Percentiles rank a stretch among this genome's conserved stretches.
phyloP scores from a whole-genome alignment of 1,284 basidiomycete genomes.

The Quambalaria eucalypti region DNA sequence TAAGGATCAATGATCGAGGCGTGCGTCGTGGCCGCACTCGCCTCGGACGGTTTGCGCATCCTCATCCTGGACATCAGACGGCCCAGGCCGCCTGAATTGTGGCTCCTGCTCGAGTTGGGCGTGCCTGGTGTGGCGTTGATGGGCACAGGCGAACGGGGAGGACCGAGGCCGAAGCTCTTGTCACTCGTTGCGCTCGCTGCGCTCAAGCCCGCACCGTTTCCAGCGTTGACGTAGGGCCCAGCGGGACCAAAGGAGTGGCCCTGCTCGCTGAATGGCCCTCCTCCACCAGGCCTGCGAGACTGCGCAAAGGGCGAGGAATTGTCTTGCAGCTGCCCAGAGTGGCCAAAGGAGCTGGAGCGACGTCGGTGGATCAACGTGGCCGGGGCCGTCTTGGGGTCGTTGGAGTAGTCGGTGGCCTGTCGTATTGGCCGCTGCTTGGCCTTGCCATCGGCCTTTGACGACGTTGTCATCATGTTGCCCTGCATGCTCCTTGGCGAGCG shows the following conservation, averaged over 20 bases:
- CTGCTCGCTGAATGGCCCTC: too few species aligned
- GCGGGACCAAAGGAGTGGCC: too few species aligned
- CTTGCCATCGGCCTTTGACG: too few species aligned
- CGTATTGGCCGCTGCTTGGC: neutral
- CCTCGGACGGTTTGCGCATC: constrained; percentile 12
- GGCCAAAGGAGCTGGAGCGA: constrained; percentile 31
- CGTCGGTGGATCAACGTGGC: constrained; percentile 9
- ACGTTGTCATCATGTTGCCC: too few species aligned
- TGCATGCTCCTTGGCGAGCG: neutral
- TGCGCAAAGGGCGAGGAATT: too few species aligned
- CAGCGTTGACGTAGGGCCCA: too few species aligned
- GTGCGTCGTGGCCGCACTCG: constrained; percentile 3
- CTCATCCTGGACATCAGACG: constrained; percentile 26
- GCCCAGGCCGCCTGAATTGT: constrained; percentile 10
- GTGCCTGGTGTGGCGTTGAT: too few species aligned
- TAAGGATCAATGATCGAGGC: neutral
- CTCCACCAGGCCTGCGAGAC: too few species aligned
- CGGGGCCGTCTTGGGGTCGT: neutral
- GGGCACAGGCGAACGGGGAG: too few species aligned
- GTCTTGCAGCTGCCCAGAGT: constrained; percentile 3
- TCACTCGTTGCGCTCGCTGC: too few species aligned
- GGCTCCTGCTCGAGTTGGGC: neutral
- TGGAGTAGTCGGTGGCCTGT: neutral
- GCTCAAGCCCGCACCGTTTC: too few species aligned
- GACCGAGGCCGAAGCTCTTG: too few species aligned